Conservation (phyloP, 1,284 basidiomycete genomes). For the Mycosarcoma mackinlayi region DNA sequence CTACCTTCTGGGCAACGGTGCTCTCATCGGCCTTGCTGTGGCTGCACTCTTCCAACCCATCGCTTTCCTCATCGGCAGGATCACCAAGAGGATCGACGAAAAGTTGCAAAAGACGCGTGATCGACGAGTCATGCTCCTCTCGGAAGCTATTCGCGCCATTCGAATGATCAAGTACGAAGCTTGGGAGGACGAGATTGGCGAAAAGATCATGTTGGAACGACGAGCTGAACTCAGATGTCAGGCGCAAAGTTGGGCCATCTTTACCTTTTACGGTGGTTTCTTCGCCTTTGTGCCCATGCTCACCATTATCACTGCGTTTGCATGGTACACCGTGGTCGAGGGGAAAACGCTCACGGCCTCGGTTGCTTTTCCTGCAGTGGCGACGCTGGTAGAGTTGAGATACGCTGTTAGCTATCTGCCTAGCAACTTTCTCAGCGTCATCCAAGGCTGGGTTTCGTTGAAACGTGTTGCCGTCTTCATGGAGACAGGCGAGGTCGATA, state of each 20-base stretch:
- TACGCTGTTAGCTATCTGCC: slow-evolving; percentile 43
- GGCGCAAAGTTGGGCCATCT: slow-evolving; percentile 33
- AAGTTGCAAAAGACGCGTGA: slow-evolving; percentile 41
- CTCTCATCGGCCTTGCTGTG: slow-evolving; percentile 28
- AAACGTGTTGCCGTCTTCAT: slow-evolving; percentile 83
- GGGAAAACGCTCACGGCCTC: slow-evolving; percentile 30
- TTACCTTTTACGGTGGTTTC: slow-evolving; percentile 30
- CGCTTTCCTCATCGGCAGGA: slow-evolving; percentile 20
- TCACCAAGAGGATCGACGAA: slow-evolving; percentile 35
- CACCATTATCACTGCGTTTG: slow-evolving; percentile 41
- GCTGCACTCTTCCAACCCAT: slow-evolving; percentile 37
- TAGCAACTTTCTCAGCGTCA: slow-evolving; percentile 31
- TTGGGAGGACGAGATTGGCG: slow-evolving; percentile 44
- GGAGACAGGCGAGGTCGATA: slow-evolving; percentile 77
- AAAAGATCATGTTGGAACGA: slow-evolving; percentile 26
- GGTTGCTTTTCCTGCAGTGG: slow-evolving; percentile 44
- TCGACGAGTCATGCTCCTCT: slow-evolving; percentile 38
- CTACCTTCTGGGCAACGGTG: slow-evolving; percentile 35
- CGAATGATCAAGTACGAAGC: slow-evolving; percentile 55
- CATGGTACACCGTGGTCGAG: slow-evolving; percentile 43
- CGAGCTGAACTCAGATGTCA: slow-evolving; percentile 27
- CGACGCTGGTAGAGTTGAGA: slow-evolving; percentile 39
- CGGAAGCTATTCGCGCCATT: slow-evolving; percentile 48
- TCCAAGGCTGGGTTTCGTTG: slow-evolving; percentile 78
- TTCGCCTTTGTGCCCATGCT: slow-evolving; percentile 41